These are phyloP conservation scores for Kluyveromyces sp. DNA, from an alignment of 1,139 yeast genomes.

Conservation along the genomic window DNA sequence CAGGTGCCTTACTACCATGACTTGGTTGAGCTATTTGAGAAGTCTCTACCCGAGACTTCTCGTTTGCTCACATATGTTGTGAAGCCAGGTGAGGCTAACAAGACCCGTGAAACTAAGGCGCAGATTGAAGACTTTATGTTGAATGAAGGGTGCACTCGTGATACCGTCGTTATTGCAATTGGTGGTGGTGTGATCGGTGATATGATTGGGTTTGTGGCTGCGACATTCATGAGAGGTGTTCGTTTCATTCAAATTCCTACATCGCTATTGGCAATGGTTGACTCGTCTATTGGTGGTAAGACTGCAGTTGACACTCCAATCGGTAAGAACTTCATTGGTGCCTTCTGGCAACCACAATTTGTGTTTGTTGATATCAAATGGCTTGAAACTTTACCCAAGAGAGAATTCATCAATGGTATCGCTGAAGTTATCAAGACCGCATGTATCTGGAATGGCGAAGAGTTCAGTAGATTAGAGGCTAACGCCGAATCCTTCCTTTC, in stretches of 20 bases:
- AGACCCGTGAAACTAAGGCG: constrained; percentile 83
- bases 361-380: constrained; percentile 85
- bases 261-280: constrained; percentile 92
- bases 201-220: constrained; percentile 98
- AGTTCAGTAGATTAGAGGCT: constrained; percentile 74
- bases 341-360: constrained; percentile 93
- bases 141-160: constrained; percentile 87
- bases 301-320: constrained; percentile 98
- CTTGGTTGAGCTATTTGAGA: constrained; percentile 34
- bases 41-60: constrained; percentile 38
- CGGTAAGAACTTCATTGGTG: constrained; percentile 94
- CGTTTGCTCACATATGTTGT: constrained; percentile 69
- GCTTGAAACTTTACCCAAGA: constrained; percentile 77
- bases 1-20: constrained; percentile 51
- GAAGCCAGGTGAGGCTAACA: constrained; percentile 91
- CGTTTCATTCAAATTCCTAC: constrained; percentile 93
- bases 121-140: constrained; percentile 87
- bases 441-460: constrained; percentile 91
- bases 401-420: constrained; percentile 97
- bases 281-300: constrained; percentile 96
- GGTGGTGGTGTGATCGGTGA: constrained; percentile 99
- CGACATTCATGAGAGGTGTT: constrained; percentile 98
- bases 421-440: constrained; percentile 98
- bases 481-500: constrained; percentile 62
- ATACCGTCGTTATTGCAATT: constrained; percentile 86